Base-by-base conservation (phyloP, 1,284 basidiomycete species). In the Ceratobasidium theobromae region DNA sequence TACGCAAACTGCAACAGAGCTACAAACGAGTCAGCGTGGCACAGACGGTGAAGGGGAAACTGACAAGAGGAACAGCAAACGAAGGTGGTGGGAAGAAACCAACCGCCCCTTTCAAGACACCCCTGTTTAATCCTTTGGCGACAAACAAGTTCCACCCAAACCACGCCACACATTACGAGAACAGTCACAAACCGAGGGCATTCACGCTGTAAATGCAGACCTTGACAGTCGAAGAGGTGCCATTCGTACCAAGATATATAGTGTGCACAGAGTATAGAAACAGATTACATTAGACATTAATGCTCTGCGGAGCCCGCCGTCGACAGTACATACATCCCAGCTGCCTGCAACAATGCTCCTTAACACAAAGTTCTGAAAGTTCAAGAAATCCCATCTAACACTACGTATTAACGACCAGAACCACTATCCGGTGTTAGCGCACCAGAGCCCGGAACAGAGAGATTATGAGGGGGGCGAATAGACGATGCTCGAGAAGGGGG, bases 251-350 rank as follows among this genome's bases (percentile, higher is more conserved):
- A 35, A 28, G 48, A 62, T 27, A 62, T 49, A 23, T 14, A 40
- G 23, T 32, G 38, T n/a, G 40, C 21, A 43, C 28, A 27, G 38
- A 16, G 28, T 40, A 51, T 28, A 25, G 35, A 52, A 62, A 52
- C 58, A 62, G n/a, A 32, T 21, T 48, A 62, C 9, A 49, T 4
- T 33, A 58, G 27, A 60, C 43, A 60, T 62, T 60, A 62, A 41
- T n/a, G 58, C 23, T 62, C 58, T 51, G 48, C 58, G 58, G 35
- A 62, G 58, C 58, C 58, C 35, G 58, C 58, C 35, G 58, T 62
- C 48, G 35, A 62, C 58, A 62, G 58, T 62, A 52, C 52, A 35
- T 62, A 52, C 58, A 62, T 40, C 32, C 51, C n/a, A 40, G 18
- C 45, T 62, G 58, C 35, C 33, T 52, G 58, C 58, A 62, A 62